Evolutionary conservation across 345 rosid genomes (phyloP), one percentile per base, ranked within the genome.

Genomic region (Luvunga scandens): DNA sequence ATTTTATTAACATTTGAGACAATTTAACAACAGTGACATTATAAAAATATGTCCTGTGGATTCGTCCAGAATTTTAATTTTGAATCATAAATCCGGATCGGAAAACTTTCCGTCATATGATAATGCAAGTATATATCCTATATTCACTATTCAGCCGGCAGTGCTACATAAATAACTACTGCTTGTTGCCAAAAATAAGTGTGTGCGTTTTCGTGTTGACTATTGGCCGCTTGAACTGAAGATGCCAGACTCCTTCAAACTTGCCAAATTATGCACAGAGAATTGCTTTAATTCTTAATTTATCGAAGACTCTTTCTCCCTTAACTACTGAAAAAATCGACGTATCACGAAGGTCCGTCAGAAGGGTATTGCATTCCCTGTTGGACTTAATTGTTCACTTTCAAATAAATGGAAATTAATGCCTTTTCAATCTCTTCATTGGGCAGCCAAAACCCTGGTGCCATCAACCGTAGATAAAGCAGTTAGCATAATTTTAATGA

Each of bases 321-420:
- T 10, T 42, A 42, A 42, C 50, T 42, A 12, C 50, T 42, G 50
- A 42, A 42, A 42, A 3, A 42, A 10, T 42, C 4, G 1, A 42
- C 50, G 50, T 3, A 12, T 42, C 4, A 2, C 16, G 12, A 12
- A 42, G 50, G 4, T 3, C 50, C 16, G 10, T 42, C 16, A 42
- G 50, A 75, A 80, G 66, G 83, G 83, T 80, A 12, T 42, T 42
- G 50, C 50, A 16, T 82, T 82, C 59, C 85, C 78, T 0, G 19
- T 65, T 34, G 87, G 85, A 53, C 85, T 79, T 2, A 12, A 12
- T 79, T 1, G 45, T 70, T 33, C 83, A 82, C 67, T 84, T 73
- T 64, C 83, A 61, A 84, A 82, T 16, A 38, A 0, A 36, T 2
- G 57, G 33, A 22, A 39, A 42, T 12, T 0, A 76, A 31, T 13